Evolutionary conservation across 306 rosid genomes (phyloP).

Genomic region (Acacia crassicarpa): DNA sequence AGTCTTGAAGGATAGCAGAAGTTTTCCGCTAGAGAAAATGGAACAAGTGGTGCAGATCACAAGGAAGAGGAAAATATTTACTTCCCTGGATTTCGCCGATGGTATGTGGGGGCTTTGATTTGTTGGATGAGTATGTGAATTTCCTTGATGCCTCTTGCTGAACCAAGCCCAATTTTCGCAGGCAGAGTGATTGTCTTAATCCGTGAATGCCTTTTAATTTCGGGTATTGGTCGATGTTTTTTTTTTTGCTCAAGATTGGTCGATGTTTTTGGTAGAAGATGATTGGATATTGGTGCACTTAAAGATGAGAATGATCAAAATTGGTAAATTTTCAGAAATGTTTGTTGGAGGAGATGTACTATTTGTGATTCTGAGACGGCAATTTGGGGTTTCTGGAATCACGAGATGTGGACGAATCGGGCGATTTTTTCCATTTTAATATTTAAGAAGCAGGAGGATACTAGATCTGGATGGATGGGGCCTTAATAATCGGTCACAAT

Average conservation of each 20-base stretch:
- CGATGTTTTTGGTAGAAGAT: not conserved
- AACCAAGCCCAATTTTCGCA: not conserved
- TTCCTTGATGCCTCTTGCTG: not conserved
- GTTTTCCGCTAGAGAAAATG: conserved; percentile 88
- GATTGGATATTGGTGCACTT: conserved; percentile 15
- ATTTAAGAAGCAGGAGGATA: not conserved
- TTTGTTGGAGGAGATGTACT: conserved; percentile 4
- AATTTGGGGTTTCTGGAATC: not conserved
- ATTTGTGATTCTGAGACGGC: not conserved
- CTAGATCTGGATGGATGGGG: not conserved
- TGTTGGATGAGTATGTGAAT: not conserved
- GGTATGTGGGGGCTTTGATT: not conserved
- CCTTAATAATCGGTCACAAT: not conserved
- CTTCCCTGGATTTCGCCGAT: not conserved
- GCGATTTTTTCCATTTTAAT: not conserved
- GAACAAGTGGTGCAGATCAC: conserved; percentile 89
- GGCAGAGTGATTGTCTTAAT: not conserved
- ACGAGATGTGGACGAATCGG: not conserved
- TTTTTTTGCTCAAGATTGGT: no score
- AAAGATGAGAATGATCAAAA: conserved; percentile 31
- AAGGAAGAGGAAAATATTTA: conserved; percentile 58
- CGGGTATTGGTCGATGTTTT: conserved; percentile 27
- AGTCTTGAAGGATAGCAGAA: conserved; percentile 82
- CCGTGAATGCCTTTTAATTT: not conserved
- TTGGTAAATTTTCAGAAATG: not conserved